phyloP scores from a whole-genome alignment of 202 grass and related monocot genomes.

The Cymbopogon flexuosus region DNA sequence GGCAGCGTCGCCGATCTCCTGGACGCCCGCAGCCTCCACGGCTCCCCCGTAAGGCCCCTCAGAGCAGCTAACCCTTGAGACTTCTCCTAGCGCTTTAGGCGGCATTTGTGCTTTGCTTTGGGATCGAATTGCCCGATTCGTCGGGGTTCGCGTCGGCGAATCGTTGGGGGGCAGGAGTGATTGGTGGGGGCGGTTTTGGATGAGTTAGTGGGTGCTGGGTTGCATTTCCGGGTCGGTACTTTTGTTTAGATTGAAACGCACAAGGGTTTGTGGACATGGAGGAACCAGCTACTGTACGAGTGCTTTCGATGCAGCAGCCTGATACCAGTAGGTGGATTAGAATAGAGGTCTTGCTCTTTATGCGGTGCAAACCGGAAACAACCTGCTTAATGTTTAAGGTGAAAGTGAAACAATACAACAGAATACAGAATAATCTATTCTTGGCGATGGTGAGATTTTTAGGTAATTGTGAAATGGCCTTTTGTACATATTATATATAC shows the following conservation, averaged over 20 bases:
- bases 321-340: background rate
- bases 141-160: background rate
- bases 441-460: background rate
- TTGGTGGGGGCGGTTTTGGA: background rate
- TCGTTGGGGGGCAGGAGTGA: background rate
- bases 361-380: background rate
- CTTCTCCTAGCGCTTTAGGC: background rate
- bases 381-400: background rate
- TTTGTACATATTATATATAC: background rate
- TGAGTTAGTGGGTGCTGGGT: background rate
- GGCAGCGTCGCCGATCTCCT: slow-evolving; percentile 59
- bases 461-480: background rate
- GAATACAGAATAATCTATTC: background rate
- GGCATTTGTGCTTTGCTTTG: background rate
- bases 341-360: background rate
- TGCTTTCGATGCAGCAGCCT: background rate
- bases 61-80: background rate
- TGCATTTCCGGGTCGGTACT: background rate
- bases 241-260: background rate
- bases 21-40: slow-evolving; percentile 46
- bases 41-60: slow-evolving; percentile 35
- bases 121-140: slow-evolving; percentile 12
- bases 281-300: background rate
- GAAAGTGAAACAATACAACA: background rate
- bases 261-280: background rate